phyloP scores from a whole-genome alignment of 345 rosid species.

The Pistacia integerrima region DNA sequence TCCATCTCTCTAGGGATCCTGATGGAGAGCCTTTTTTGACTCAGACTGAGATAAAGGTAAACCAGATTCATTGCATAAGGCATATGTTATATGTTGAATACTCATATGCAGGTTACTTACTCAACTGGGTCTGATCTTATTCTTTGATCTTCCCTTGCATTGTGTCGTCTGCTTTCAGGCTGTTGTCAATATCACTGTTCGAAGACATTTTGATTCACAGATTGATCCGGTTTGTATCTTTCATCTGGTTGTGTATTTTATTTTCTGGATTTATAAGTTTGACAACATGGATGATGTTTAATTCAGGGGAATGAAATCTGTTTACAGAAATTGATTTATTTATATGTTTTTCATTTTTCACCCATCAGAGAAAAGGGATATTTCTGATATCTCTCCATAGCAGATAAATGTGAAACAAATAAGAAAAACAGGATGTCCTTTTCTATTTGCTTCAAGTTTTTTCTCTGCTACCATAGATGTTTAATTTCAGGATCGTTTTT shows the following conservation, averaged over 20 bases:
- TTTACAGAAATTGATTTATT: background rate
- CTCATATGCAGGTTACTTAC: background rate
- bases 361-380: background rate
- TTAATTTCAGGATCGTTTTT: slow-evolving; percentile 11
- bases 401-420: background rate
- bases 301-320: background rate
- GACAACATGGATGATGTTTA: background rate
- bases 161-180: slow-evolving; percentile 62
- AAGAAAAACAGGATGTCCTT: background rate
- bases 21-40: slow-evolving; percentile 91
- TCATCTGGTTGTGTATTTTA: background rate
- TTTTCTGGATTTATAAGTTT: background rate
- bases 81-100: background rate
- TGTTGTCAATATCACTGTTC: slow-evolving; percentile 73
- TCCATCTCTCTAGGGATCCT: slow-evolving; percentile 93
- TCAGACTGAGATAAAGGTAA: slow-evolving; percentile 89
- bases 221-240: slow-evolving; percentile 65
- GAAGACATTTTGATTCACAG: slow-evolving; percentile 60
- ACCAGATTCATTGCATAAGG: background rate
- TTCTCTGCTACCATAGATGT: background rate
- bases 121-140: background rate
- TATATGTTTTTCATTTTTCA: background rate
- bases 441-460: background rate
- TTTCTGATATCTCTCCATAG: background rate
- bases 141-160: background rate